Evolutionary conservation across 106 monocot species (phyloP).

Genomic region (Phalaenopsis aphrodite): DNA sequence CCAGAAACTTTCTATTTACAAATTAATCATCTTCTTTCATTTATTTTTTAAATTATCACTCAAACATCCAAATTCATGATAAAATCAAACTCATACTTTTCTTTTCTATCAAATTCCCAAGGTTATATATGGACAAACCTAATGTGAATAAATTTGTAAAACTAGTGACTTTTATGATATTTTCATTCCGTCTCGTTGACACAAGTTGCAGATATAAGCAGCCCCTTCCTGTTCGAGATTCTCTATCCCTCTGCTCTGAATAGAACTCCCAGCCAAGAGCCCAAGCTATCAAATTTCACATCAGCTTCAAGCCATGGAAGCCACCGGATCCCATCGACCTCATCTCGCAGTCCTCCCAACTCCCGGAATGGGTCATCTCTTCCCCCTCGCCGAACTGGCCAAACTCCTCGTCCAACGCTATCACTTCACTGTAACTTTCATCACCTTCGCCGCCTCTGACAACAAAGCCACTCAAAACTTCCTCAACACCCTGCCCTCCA

Average conservation of each 20-base stretch:
- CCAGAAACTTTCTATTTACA: too few relatives aligned
- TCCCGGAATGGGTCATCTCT: conserved; percentile 71
- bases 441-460: conserved; percentile 18
- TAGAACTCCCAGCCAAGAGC: not conserved
- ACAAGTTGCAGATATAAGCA: not conserved
- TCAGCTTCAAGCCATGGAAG: not conserved
- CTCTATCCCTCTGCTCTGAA: not conserved
- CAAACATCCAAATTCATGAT: too few relatives aligned
- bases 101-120: not conserved
- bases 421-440: conserved; percentile 28
- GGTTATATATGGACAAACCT: too few relatives aligned
- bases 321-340: not conserved
- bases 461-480: conserved; percentile 9
- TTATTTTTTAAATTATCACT: too few relatives aligned
- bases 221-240: not conserved
- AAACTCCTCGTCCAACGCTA: conserved; percentile 16
- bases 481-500: conserved; percentile 30
- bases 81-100: too few relatives aligned
- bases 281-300: not conserved
- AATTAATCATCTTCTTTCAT: too few relatives aligned
- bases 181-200: too few relatives aligned
- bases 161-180: too few relatives aligned
- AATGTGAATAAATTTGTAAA: too few relatives aligned
- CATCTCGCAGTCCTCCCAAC: conserved; percentile 36
- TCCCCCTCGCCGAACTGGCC: conserved; percentile 42